Evolutionary conservation across 345 rosid genomes (phyloP).

Genomic region (Physaria fendleri): DNA sequence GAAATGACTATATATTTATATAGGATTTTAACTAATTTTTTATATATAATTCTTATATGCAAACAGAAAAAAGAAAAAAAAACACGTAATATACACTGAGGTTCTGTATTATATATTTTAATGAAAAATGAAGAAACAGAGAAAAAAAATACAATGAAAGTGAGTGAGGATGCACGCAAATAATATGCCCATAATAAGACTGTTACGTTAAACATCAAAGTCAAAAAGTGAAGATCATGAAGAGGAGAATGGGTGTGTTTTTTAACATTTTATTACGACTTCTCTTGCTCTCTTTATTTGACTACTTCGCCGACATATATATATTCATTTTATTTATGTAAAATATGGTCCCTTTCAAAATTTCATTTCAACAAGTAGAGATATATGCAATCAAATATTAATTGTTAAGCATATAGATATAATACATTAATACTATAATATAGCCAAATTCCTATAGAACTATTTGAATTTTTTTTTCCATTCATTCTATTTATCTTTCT

Average conservation of each 20-base stretch:
- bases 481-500: background rate
- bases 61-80: background rate
- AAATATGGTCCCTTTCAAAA: background rate
- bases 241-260: conserved; percentile 14
- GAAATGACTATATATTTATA: background rate
- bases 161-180: conserved; percentile 24
- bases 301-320: conserved; percentile 25
- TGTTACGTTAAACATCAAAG: background rate
- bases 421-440: background rate
- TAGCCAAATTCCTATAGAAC: no score
- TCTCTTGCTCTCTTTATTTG: conserved; percentile 6
- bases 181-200: conserved; percentile 18
- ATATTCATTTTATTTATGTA: background rate
- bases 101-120: background rate
- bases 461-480: background rate
- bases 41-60: background rate
- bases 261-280: conserved; percentile 6
- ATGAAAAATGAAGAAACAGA: background rate
- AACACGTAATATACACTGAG: background rate
- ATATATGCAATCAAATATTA: background rate
- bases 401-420: background rate
- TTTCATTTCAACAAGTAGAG: background rate
- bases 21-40: background rate
- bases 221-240: conserved; percentile 27
- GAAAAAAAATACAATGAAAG: background rate